Evolutionary conservation across 2,329 filamentous ascomycete species (phyloP).

Genomic region (Penicillium sp.): DNA sequence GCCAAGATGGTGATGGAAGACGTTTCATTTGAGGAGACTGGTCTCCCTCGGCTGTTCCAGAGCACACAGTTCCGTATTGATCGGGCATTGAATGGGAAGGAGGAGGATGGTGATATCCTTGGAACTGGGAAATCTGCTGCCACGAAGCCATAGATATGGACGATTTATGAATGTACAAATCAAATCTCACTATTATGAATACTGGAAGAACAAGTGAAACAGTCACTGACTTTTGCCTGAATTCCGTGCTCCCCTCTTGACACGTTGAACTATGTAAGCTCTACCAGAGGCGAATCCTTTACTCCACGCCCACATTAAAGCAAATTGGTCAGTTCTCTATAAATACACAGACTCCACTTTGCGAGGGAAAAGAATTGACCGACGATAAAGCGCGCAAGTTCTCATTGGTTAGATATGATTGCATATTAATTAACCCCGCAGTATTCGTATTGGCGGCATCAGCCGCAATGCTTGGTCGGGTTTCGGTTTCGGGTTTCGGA

Average conservation of each 20-base stretch:
- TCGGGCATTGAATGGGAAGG: slow-evolving; percentile 21
- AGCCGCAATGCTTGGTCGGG: not conserved
- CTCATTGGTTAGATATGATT: too few relatives aligned
- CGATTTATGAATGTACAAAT: not conserved
- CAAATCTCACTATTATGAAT: not conserved
- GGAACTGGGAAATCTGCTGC: slow-evolving; percentile 19
- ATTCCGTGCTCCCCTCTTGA: too few relatives aligned
- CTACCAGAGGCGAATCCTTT: too few relatives aligned
- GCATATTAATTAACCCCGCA: not conserved
- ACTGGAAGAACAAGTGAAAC: not conserved
- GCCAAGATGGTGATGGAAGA: slow-evolving; percentile 54
- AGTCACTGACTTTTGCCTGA: not conserved
- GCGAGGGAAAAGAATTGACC: too few relatives aligned
- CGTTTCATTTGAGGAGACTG: slow-evolving; percentile 29
- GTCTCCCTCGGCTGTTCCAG: slow-evolving; percentile 36
- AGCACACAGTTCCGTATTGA: slow-evolving; percentile 30
- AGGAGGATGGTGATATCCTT: slow-evolving; percentile 30
- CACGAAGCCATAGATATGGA: not conserved
- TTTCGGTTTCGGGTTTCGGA: not conserved
- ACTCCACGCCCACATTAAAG: too few relatives aligned
- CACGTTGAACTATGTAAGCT: too few relatives aligned
- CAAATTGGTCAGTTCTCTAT: too few relatives aligned
- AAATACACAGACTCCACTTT: too few relatives aligned
- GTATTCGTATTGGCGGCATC: not conserved
- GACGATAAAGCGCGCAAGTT: too few relatives aligned